Conservation (phyloP, 2,329 filamentous ascomycete species). For the Mariannaea sp. region DNA sequence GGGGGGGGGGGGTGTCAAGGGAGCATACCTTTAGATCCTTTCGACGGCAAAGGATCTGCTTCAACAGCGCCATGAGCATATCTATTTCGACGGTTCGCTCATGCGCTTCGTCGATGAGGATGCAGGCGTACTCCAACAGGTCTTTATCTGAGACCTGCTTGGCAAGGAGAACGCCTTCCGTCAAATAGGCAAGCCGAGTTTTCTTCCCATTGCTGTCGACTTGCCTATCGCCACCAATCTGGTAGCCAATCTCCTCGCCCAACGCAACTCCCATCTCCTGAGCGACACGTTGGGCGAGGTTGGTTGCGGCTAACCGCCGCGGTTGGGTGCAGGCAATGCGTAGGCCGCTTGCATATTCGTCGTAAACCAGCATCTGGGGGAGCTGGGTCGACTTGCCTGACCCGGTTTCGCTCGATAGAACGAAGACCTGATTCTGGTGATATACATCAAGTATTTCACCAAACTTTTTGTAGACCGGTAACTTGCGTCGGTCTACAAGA, state of each 20-base stretch:
- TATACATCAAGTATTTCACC: slow-evolving; percentile 20
- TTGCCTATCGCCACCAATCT: slow-evolving; percentile 62
- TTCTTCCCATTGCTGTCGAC: slow-evolving; percentile 53
- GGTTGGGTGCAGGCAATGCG: slow-evolving; percentile 91
- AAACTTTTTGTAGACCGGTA: slow-evolving; percentile 26
- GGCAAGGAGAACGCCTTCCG: slow-evolving; percentile 15
- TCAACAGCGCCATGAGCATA: no score
- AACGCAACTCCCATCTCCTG: slow-evolving; percentile 85
- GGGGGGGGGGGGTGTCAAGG: neutral
- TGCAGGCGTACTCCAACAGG: slow-evolving; percentile 15
- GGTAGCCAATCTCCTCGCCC: slow-evolving; percentile 86
- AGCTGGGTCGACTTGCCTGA: slow-evolving; percentile 29
- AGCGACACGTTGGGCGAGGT: slow-evolving; percentile 84
- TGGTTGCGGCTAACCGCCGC: slow-evolving; percentile 87
- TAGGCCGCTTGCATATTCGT: slow-evolving; percentile 52
- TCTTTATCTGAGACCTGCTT: neutral
- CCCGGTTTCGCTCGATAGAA: slow-evolving; percentile 24
- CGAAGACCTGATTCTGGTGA: slow-evolving; percentile 21
- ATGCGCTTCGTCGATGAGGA: slow-evolving; percentile 24
- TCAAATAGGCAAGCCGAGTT: slow-evolving; percentile 24
- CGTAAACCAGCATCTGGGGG: slow-evolving; percentile 18
- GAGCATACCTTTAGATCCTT: neutral
- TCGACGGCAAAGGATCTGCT: no score
- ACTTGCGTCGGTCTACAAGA: slow-evolving; percentile 12
- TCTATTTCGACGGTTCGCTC: slow-evolving; percentile 16